Percentiles rank a stretch among this genome's conserved stretches.
phyloP scores from a whole-genome alignment of 257 asterid genomes.

The Oldenlandia corymbosa region DNA sequence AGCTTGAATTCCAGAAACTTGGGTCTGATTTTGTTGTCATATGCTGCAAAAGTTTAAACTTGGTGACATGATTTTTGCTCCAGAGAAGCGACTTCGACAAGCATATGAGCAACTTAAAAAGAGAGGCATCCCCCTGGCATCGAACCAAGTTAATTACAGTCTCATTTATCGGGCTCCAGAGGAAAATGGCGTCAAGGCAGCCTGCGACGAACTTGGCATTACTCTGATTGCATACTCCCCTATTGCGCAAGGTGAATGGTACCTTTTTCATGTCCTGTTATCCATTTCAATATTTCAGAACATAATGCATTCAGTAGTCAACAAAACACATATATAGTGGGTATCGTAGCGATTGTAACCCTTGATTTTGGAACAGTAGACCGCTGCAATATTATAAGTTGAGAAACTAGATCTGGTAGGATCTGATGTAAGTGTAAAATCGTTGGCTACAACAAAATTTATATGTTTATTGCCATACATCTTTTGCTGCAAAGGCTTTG shows the following conservation, averaged over 20 bases:
- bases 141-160: conserved; percentile 95
- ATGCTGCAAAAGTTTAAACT: background rate
- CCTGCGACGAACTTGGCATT: conserved; percentile 25
- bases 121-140: conserved; percentile 88
- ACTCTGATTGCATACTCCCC: conserved; percentile 8
- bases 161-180: conserved; percentile 79
- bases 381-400: too few species aligned
- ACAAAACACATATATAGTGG: too few species aligned
- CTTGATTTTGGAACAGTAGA: too few species aligned
- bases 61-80: background rate
- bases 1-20: too few species aligned
- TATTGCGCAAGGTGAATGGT: conserved; percentile 65
- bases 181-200: conserved; percentile 82
- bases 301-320: background rate
- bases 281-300: too few species aligned
- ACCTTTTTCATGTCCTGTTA: background rate
- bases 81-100: background rate
- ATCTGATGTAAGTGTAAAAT: too few species aligned
- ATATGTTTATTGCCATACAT: too few species aligned
- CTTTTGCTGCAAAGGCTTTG: too few species aligned
- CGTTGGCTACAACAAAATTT: too few species aligned
- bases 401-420: too few species aligned
- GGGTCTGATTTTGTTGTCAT: background rate
- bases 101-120: conserved; percentile 44
- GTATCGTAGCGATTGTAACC: too few species aligned